Evolutionary conservation across 225 moss, liverwort and hornwort species (phyloP), one percentile per base, ranked within the genome.

Genomic region (Antitrichia curtipendula): DNA sequence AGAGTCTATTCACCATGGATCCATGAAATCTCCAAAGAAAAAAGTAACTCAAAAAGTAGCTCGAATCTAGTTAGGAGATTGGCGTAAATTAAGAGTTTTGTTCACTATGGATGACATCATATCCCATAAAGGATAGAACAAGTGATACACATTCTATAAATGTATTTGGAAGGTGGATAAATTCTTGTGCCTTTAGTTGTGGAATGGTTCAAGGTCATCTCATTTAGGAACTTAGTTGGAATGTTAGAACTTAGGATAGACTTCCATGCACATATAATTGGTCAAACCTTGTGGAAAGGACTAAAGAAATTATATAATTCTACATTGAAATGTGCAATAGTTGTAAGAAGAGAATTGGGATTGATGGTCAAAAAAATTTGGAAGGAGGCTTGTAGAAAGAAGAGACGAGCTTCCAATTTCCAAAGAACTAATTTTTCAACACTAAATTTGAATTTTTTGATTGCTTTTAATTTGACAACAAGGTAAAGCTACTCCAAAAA

Each of bases 71-170:
- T 32, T 62, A 31, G 23, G 62, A 62, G 62, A 62, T 62, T 62
- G 62, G 62, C 4, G 3, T 62, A 62, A 62, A 62, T 62, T 32
- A 31, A 49, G 49, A 49, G 49, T 49, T 49, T n/a, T 61, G 29
- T 60, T 62, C 8, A 32, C 8, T 6, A 22, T n/a, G 12, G 66
- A 22, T 66, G 22, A 1, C 7, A 0, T 24, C 43, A 28, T 28
- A 9, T 43, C 16, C 27, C 16, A 71, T 16, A 27, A 3, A 27
- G 9, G 9, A 9, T 1, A 41, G 2, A 41, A 15, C 16, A 41
- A 70, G 5, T 9, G 13, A 40, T 7, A 16, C 4, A 8, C 15
- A 41, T 16, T 41, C 0, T 15, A 0, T 3, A 25, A 15, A 25
- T 41, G 15, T 25, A 25, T 36, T 38, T 68, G 13, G 3, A 25